These are phyloP conservation scores for Blastocystis sp. DNA, from an alignment of 352 stramenopile species.

Conservation along the genomic window DNA sequence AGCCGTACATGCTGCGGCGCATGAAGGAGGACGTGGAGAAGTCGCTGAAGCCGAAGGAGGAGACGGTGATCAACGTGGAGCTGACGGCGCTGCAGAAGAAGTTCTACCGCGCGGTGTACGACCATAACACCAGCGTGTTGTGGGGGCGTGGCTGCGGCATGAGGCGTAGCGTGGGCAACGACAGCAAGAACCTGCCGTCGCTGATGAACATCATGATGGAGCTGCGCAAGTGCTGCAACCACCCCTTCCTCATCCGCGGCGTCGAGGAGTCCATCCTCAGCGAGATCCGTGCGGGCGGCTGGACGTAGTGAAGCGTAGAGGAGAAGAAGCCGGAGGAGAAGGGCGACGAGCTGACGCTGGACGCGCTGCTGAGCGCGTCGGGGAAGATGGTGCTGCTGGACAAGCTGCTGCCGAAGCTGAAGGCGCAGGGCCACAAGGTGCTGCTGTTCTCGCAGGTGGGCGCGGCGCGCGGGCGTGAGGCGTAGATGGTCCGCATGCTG, in stretches of 20 bases:
- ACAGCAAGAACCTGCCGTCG: slow-evolving; percentile 77
- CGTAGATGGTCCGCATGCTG: slow-evolving; percentile 85
- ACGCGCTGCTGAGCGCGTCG: slow-evolving; percentile 85
- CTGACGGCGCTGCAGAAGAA: slow-evolving; percentile 96
- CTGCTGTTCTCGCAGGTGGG: slow-evolving; percentile 98
- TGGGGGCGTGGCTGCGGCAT: slow-evolving; percentile 72
- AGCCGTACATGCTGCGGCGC: slow-evolving; percentile 88
- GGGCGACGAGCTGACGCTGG: not conserved
- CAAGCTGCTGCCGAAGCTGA: slow-evolving; percentile 92
- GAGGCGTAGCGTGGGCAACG: slow-evolving; percentile 70
- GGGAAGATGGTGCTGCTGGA: slow-evolving; percentile 97
- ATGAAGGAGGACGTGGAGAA: slow-evolving; percentile 95
- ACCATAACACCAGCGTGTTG: slow-evolving; percentile 96
- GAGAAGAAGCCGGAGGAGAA: not conserved
- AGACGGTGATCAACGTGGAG: slow-evolving; percentile 91
- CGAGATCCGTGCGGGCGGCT: no score
- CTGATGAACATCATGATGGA: slow-evolving; percentile 99
- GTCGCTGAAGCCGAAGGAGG: slow-evolving; percentile 91
- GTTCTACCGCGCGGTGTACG: slow-evolving; percentile 97
- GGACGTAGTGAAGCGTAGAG: not conserved
- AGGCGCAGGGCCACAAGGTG: slow-evolving; percentile 90
- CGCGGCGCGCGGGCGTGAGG: slow-evolving; percentile 78
- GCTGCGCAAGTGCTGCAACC: slow-evolving; percentile 98
- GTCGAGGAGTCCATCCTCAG: slow-evolving; percentile 76
- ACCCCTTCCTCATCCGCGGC: slow-evolving; percentile 94